These are phyloP conservation scores for Xylariaceae sp. DNA, from an alignment of 2,329 filamentous ascomycete genomes.

Conservation along the genomic window DNA sequence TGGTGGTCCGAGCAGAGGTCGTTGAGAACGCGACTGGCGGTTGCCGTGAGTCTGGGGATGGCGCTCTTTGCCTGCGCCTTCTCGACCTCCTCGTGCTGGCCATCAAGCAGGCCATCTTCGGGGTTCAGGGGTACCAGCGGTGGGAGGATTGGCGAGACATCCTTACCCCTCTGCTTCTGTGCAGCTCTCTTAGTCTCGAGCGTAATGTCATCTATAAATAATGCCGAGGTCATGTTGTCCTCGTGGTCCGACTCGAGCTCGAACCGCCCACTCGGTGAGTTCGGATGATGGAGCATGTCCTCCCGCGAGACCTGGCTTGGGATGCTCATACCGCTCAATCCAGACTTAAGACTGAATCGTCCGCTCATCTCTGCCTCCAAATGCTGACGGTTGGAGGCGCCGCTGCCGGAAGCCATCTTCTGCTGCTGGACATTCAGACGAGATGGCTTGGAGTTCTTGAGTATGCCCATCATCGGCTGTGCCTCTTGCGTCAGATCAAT, in stretches of 20 bases:
- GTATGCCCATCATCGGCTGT: constrained; percentile 25
- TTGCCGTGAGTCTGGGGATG: constrained; percentile 41
- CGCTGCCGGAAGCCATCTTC: background rate
- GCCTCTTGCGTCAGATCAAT: constrained; percentile 26
- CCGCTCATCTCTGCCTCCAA: constrained; percentile 23
- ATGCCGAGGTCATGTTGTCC: constrained; percentile 52
- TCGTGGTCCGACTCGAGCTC: constrained; percentile 26
- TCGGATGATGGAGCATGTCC: constrained; percentile 14
- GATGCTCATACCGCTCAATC: constrained; percentile 23
- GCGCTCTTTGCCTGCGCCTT: constrained; percentile 16
- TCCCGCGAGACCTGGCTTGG: constrained; percentile 18
- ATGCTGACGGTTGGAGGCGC: constrained; percentile 1
- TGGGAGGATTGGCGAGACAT: constrained; percentile 7
- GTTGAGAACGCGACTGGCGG: constrained; percentile 46
- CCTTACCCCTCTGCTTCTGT: constrained; percentile 24
- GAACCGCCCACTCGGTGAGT: constrained; percentile 18
- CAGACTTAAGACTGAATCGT: constrained; percentile 28
- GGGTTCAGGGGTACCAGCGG: no score
- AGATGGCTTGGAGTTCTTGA: constrained; percentile 27
- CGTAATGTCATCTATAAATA: constrained; percentile 52
- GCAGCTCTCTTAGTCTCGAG: constrained; percentile 33
- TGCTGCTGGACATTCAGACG: constrained; percentile 2
- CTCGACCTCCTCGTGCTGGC: no score
- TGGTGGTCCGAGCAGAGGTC: constrained; percentile 44
- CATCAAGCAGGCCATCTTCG: no score